A percentile compares a stretch with the other conserved stretches of the same genome.
phyloP scores from a whole-genome alignment of 176 grass and related monocot species.

The Guadua angustifolia region DNA sequence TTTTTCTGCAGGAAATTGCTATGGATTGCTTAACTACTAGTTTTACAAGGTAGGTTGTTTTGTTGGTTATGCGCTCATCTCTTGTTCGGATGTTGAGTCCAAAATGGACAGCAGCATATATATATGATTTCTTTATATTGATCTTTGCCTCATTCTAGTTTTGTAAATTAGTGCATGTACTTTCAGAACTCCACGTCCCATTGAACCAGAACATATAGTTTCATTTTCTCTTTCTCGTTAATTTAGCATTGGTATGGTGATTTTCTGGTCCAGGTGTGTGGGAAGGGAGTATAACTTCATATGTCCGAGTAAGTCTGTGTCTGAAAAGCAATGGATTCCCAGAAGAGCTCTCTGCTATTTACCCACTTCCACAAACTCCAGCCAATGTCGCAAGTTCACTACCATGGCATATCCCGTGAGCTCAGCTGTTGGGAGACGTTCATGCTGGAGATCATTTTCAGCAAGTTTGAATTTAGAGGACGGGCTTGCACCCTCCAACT shows the following conservation, averaged over 20 bases:
- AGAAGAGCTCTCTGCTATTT: constrained; percentile 38
- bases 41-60: constrained; percentile 52
- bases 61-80: background rate
- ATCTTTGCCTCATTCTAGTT: background rate
- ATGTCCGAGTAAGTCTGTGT: background rate
- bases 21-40: constrained; percentile 65
- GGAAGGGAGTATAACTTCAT: constrained; percentile 27
- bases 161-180: background rate
- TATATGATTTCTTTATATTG: background rate
- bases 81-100: background rate
- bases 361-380: constrained; percentile 38
- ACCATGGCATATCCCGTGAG: constrained; percentile 29
- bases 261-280: constrained; percentile 28
- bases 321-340: constrained; percentile 28
- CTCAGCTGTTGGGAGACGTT: constrained; percentile 37
- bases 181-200: background rate
- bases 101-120: background rate
- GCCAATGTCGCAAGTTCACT: constrained; percentile 18
- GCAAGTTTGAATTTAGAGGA: constrained; percentile 67
- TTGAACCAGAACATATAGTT: background rate
- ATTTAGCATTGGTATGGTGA: background rate
- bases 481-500: constrained; percentile 31
- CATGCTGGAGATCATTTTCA: constrained; percentile 52
- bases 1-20: constrained; percentile 34
- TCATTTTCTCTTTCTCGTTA: background rate